Evolutionary conservation across 1,284 basidiomycete species (phyloP), one percentile per base, ranked within the genome.

Genomic region (Cryptococcus amylolentus): DNA sequence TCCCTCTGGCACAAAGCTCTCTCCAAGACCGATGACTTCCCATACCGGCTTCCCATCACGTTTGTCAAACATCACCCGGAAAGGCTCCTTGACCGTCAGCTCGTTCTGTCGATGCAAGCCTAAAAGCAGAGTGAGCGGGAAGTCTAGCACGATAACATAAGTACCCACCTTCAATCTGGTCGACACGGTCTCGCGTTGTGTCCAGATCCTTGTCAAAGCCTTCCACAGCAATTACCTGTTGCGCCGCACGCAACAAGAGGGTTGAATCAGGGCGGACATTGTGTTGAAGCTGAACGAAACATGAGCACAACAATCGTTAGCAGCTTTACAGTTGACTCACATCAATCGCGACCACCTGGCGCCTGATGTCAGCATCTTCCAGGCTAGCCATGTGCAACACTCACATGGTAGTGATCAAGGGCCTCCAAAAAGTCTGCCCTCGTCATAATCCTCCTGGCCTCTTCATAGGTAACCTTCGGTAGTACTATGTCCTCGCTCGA

Each of bases 261-360:
- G 87, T 83, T 1, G 86, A 89, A 74, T 91, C 89, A 14, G 88
- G 86, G 44, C 86, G 84, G 14, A 91, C 86, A 56, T 89, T 82
- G 70, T 89, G 86, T 63, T 88, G 76, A 35, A 86, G 81, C 87
- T 54, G 52, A 31, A 38, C 16, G 16, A 3, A 52, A n/a, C 27
- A 23, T 7, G 20, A 54, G 9, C 7, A 51, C 18, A 49, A 38
- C 37, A 26, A n/a, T 28, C 37, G 31, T 38, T 35, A 51, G 53
- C 52, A 46, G 23, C 23, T n/a, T 10, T 5, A n/a, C 37, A 28
- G 31, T n/a, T 7, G 37, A 57, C 84, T 66, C 62, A 88, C 88
- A 70, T 91, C 90, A 58, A 90, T 88, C 6, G 86, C 79, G 53
- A 91, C 85, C 56, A 90, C 84, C 73, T 90, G 86, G 31, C 16